These are phyloP conservation scores for Nakazawaea anatomiae DNA, from an alignment of 805 yeast genomes.

Conservation along the genomic window DNA sequence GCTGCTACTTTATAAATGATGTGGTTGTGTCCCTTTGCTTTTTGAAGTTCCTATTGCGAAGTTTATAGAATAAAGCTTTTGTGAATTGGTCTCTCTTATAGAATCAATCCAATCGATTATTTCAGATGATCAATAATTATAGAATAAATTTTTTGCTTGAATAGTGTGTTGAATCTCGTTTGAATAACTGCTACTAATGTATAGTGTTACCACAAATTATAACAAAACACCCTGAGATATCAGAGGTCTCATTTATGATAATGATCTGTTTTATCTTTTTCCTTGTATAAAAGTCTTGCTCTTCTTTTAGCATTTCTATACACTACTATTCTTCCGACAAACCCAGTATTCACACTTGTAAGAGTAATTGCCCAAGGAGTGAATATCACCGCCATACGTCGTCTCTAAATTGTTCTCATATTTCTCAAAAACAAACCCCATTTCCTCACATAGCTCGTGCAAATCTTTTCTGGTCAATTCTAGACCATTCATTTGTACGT, in stretches of 20 bases:
- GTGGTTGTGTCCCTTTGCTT: neutral
- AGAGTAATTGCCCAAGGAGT: slow-evolving; percentile 45
- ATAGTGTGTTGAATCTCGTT: too few relatives aligned
- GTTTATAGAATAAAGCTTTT: too few relatives aligned
- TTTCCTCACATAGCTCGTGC: slow-evolving; percentile 31
- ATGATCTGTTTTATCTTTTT: neutral
- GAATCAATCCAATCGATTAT: too few relatives aligned
- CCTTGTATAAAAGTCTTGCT: too few relatives aligned
- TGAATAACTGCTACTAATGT: too few relatives aligned
- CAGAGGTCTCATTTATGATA: too few relatives aligned
- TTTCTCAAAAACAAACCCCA: slow-evolving; percentile 47
- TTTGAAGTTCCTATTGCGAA: too few relatives aligned
- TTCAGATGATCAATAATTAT: too few relatives aligned
- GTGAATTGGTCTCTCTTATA: too few relatives aligned
- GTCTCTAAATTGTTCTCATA: slow-evolving; percentile 38
- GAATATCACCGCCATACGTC: slow-evolving; percentile 47
- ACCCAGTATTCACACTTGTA: slow-evolving; percentile 71
- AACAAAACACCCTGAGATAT: neutral
- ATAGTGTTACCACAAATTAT: too few relatives aligned
- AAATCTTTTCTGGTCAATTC: slow-evolving; percentile 58
- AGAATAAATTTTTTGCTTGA: too few relatives aligned
- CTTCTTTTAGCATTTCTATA: neutral
- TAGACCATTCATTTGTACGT: slow-evolving; percentile 43
- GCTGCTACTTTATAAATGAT: neutral
- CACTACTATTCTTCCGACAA: slow-evolving; percentile 24